Evolutionary conservation across 2,329 filamentous ascomycete species (phyloP).

Genomic region (Colletotrichum theobromicola): DNA sequence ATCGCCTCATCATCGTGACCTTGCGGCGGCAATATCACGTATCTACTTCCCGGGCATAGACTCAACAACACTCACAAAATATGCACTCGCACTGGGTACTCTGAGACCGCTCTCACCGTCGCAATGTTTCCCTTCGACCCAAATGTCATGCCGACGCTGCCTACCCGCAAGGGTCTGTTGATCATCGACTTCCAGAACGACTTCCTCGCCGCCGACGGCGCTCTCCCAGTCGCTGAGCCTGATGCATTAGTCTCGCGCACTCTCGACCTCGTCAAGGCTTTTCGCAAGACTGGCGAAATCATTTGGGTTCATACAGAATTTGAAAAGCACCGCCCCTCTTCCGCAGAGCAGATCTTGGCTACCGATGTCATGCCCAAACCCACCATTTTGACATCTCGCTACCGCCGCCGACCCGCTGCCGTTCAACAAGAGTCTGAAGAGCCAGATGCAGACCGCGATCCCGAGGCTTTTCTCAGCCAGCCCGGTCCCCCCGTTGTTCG

Average conservation of each 20-base stretch:
- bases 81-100: background rate
- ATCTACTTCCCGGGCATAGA: background rate
- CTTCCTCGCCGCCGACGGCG: conserved; percentile 74
- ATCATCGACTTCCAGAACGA: conserved; percentile 91
- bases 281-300: conserved; percentile 74
- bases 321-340: conserved; percentile 62
- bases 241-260: conserved; percentile 72
- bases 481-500: conserved; percentile 48
- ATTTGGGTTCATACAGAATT: conserved; percentile 87
- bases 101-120: background rate
- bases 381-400: conserved; percentile 27
- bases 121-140: conserved; percentile 63
- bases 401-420: conserved; percentile 11
- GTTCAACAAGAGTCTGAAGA: conserved; percentile 19
- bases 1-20: background rate
- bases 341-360: conserved; percentile 57
- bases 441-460: conserved; percentile 25
- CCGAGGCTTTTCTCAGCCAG: conserved; percentile 53
- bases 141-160: conserved; percentile 59
- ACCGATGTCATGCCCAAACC: conserved; percentile 33
- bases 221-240: conserved; percentile 68
- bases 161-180: conserved; percentile 73
- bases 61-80: background rate
- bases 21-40: background rate
- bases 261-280: conserved; percentile 69